phyloP scores from a whole-genome alignment of 176 grass and related monocot species.

The Triticum dicoccoides region DNA sequence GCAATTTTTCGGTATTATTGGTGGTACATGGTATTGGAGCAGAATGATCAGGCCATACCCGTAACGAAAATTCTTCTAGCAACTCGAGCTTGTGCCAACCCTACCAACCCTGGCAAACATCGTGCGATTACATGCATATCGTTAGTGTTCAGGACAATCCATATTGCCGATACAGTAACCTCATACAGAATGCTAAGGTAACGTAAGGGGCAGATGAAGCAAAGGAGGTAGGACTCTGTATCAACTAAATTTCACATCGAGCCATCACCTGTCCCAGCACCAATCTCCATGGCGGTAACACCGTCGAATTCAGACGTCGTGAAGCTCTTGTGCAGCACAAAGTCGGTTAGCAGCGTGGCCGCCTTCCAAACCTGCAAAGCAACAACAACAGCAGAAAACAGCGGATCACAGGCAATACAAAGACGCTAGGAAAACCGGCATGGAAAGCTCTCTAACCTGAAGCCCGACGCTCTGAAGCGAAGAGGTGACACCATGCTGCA shows the following conservation, averaged over 20 bases:
- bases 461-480: slow-evolving; percentile 68
- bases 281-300: slow-evolving; percentile 70
- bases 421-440: background rate
- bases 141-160: background rate
- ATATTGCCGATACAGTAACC: background rate
- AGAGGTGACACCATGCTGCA: slow-evolving; percentile 74
- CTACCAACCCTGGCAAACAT: slow-evolving; percentile 62
- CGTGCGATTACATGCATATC: background rate
- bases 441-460: slow-evolving; percentile 37
- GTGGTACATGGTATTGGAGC: background rate
- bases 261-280: slow-evolving; percentile 74
- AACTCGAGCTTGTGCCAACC: slow-evolving; percentile 52
- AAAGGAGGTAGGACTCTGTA: background rate
- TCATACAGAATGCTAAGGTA: background rate
- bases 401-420: background rate
- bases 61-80: slow-evolving; percentile 67
- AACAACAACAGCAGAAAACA: background rate
- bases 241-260: slow-evolving; percentile 14
- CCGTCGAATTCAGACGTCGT: slow-evolving; percentile 57
- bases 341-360: slow-evolving; percentile 58
- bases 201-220: background rate
- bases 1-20: background rate
- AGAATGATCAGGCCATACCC: slow-evolving; percentile 4
- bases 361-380: slow-evolving; percentile 77
- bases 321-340: slow-evolving; percentile 66